Evolutionary conservation across 257 asterid species (phyloP).

Genomic region (Nicotiana noctiflora): DNA sequence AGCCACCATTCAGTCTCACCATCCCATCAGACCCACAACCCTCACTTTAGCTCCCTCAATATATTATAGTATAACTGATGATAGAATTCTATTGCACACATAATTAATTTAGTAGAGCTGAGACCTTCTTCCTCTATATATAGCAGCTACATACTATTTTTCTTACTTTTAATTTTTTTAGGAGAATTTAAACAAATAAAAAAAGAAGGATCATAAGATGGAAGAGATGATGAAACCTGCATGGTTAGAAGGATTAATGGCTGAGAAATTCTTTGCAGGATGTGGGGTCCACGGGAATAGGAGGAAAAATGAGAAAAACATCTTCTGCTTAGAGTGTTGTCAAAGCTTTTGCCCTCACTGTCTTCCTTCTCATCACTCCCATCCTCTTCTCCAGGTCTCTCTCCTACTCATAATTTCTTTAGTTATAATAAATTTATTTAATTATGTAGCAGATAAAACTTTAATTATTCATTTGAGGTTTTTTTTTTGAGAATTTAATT

Average conservation of each 20-base stretch:
- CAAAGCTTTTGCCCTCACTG: slow-evolving; percentile 87
- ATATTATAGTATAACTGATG: background rate
- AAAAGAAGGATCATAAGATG: background rate
- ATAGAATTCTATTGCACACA: background rate
- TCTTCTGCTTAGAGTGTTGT: slow-evolving; percentile 76
- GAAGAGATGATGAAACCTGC: slow-evolving; percentile 45
- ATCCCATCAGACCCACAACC: slow-evolving; percentile 7
- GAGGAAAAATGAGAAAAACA: slow-evolving; percentile 77
- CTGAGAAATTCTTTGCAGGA: slow-evolving; percentile 58
- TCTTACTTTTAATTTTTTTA: background rate
- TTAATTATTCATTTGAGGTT: background rate
- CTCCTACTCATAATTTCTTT: too few species aligned
- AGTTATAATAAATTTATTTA: too few species aligned
- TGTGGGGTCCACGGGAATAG: slow-evolving; percentile 57
- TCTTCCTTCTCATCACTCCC: slow-evolving; percentile 58
- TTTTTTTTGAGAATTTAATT: background rate
- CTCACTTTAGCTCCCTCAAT: background rate
- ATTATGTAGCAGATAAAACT: background rate
- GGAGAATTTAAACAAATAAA: background rate
- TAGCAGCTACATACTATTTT: too few species aligned
- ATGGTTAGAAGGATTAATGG: slow-evolving; percentile 72
- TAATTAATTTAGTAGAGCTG: background rate
- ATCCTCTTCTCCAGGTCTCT: slow-evolving; percentile 64
- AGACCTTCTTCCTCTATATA: background rate
- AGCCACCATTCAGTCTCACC: background rate